Conservation (phyloP, 805 yeast genomes). For the Wickerhamomyces strasburgensis region DNA sequence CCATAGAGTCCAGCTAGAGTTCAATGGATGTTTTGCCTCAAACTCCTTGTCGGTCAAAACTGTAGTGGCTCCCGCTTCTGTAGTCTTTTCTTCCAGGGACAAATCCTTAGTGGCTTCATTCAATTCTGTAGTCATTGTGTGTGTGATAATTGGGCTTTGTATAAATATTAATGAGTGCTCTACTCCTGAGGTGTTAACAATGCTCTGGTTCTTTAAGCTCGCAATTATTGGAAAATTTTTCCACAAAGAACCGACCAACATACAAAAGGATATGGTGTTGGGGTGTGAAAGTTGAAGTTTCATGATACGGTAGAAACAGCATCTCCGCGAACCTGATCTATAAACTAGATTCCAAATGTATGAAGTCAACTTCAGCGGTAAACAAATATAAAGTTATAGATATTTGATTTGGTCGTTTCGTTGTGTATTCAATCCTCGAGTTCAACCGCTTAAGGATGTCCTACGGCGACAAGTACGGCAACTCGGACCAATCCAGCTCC, state of each 20-base stretch:
- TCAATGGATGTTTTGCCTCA: constrained; percentile 68
- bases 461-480: constrained; percentile 5
- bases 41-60: constrained; percentile 21
- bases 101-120: constrained; percentile 24
- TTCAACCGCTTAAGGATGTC: constrained; percentile 1
- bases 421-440: background rate
- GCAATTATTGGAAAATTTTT: constrained; percentile 2
- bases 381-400: too few species aligned
- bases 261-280: constrained; percentile 1
- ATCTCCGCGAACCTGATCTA: too few species aligned
- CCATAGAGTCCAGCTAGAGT: constrained; percentile 94
- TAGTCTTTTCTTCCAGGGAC: constrained; percentile 14
- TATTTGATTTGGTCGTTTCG: too few species aligned
- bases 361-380: constrained; percentile 4
- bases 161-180: too few species aligned
- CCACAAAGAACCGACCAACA: constrained; percentile 1
- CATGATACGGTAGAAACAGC: too few species aligned
- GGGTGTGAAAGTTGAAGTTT: constrained; percentile 2
- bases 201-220: too few species aligned
- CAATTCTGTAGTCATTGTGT: constrained; percentile 25
- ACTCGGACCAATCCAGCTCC: constrained; percentile 7
- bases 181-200: too few species aligned
- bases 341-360: too few species aligned
- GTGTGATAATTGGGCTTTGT: constrained; percentile 2
- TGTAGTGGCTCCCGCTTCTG: constrained; percentile 7